These are phyloP conservation scores for Glycine latifolia DNA, from an alignment of 306 rosid genomes.

Conservation along the genomic window DNA sequence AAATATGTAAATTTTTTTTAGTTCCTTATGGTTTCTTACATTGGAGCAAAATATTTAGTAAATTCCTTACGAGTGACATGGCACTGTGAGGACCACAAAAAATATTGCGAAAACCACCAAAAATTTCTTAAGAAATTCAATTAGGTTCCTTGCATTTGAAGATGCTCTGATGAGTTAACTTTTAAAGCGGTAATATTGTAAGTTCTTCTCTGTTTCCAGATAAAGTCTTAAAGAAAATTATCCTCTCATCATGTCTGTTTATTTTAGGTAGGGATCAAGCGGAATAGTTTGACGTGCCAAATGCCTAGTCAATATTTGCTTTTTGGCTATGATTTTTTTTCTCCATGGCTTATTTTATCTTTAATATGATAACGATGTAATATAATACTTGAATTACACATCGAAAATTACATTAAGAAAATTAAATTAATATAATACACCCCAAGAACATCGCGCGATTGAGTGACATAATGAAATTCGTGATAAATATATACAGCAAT, in stretches of 20 bases:
- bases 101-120: no score
- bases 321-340: not conserved
- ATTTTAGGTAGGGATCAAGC: not conserved
- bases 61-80: no score
- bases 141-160: no score
- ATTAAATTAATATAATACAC: not conserved
- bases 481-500: not conserved
- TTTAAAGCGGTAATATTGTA: no score
- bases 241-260: not conserved
- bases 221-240: not conserved
- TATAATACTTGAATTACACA: not conserved
- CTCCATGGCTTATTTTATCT: not conserved
- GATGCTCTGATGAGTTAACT: no score
- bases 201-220: no score
- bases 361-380: not conserved
- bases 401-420: no score
- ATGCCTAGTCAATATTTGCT: not conserved
- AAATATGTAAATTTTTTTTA: no score
- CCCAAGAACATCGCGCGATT: not conserved
- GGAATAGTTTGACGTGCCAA: not conserved
- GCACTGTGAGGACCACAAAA: no score
- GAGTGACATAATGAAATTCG: not conserved
- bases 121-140: no score
- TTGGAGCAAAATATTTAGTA: no score
- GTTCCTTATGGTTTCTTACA: no score